Percentiles rank a stretch among this genome's conserved stretches.
phyloP scores from a whole-genome alignment of 192 early-diverging fungal genomes.

The Podila verticillata region DNA sequence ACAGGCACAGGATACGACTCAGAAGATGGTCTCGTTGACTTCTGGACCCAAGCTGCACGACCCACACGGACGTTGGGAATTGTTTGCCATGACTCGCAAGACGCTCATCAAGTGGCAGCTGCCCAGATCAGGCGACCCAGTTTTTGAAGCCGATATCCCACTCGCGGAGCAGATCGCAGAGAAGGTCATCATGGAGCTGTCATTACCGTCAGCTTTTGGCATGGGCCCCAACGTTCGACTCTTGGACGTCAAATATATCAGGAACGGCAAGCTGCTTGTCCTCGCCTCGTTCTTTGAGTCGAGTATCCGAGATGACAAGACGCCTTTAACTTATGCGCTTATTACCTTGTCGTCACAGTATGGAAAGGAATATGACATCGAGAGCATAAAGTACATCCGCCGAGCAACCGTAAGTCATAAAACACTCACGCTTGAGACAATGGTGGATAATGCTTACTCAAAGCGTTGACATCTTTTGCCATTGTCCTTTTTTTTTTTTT shows the following conservation, averaged over 20 bases:
- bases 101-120: slow-evolving; percentile 33
- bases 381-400: slow-evolving; percentile 36
- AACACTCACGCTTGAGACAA: neutral
- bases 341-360: slow-evolving; percentile 30
- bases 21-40: slow-evolving; percentile 27
- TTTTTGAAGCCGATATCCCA: slow-evolving; percentile 19
- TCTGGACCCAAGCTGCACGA: slow-evolving; percentile 48
- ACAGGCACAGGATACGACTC: slow-evolving; percentile 31
- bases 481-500: too few species aligned
- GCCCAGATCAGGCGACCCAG: slow-evolving; percentile 30
- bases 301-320: neutral
- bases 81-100: slow-evolving; percentile 35
- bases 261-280: slow-evolving; percentile 33
- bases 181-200: slow-evolving; percentile 22
- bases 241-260: slow-evolving; percentile 37
- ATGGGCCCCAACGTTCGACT: slow-evolving; percentile 28
- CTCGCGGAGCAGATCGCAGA: slow-evolving; percentile 26
- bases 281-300: slow-evolving; percentile 34
- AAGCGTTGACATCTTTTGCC: too few species aligned
- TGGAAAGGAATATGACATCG: slow-evolving; percentile 24
- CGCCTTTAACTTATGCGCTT: slow-evolving; percentile 32
- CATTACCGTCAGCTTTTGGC: slow-evolving; percentile 17
- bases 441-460: too few species aligned
- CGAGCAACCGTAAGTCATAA: slow-evolving; percentile 26
- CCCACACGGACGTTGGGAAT: slow-evolving; percentile 35